Percentiles rank a stretch among this genome's conserved stretches.
Conservation (phyloP, 2,329 filamentous ascomycete genomes). For the Aspergillus hortae region DNA sequence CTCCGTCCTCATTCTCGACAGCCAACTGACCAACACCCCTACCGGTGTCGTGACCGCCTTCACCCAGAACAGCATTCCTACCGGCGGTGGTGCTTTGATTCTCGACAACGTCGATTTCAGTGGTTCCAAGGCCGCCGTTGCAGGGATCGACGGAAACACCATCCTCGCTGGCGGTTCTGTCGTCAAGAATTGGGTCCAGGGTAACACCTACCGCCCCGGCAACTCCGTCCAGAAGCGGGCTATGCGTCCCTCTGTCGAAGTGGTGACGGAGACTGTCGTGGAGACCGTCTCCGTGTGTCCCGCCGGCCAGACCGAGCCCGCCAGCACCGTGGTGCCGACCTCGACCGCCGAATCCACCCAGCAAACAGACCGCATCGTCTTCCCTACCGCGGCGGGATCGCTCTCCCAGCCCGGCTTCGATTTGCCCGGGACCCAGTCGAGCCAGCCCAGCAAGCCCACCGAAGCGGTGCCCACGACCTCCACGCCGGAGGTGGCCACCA, state of each 20-base stretch:
- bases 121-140: constrained; percentile 65
- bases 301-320: constrained; percentile 9
- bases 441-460: neutral
- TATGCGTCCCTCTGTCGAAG: constrained; percentile 12
- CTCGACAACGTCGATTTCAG: constrained; percentile 87
- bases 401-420: constrained; percentile 11
- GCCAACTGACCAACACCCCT: constrained; percentile 69
- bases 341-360: constrained; percentile 1
- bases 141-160: constrained; percentile 51
- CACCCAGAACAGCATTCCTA: constrained; percentile 55
- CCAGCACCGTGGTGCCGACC: constrained; percentile 1
- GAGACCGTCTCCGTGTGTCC: constrained; percentile 24
- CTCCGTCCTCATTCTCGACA: constrained; percentile 79
- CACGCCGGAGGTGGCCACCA: neutral
- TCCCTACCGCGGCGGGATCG: constrained; percentile 3
- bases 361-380: neutral
- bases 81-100: constrained; percentile 76
- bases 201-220: constrained; percentile 61
- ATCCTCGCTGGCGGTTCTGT: constrained; percentile 68
- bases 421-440: neutral
- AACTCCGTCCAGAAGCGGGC: constrained; percentile 24
- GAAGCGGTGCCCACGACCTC: neutral
- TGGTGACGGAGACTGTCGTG: constrained; percentile 24
- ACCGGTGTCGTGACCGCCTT: constrained; percentile 77
- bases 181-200: constrained; percentile 73